A percentile compares a stretch with the other conserved stretches of the same genome.
Evolutionary conservation across 306 rosid genomes (phyloP).

Genomic region (Mimosa bimucronata): DNA sequence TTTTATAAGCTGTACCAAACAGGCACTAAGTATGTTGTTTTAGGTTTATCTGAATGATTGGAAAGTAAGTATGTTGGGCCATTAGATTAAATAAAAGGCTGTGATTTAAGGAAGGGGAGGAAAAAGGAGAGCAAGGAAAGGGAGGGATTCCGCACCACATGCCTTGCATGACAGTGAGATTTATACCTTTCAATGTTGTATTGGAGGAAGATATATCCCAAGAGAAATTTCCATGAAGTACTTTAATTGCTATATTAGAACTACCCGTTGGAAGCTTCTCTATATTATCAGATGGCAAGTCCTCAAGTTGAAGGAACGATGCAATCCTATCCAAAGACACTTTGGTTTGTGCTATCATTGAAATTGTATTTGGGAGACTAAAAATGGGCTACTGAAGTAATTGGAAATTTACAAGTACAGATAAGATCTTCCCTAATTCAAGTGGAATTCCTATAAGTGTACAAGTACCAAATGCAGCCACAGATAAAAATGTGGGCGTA

Average conservation of each 20-base stretch:
- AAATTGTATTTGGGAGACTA: slow-evolving; percentile 50
- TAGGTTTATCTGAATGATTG: no score
- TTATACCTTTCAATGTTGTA: slow-evolving; percentile 44
- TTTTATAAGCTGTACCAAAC: no score
- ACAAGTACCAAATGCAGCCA: slow-evolving; percentile 56
- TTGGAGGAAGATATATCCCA: slow-evolving; percentile 51
- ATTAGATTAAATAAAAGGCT: no score
- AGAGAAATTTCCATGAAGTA: slow-evolving; percentile 52
- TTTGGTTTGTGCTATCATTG: slow-evolving; percentile 57
- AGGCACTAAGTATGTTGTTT: no score
- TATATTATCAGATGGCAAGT: slow-evolving; percentile 42
- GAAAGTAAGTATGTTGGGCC: no score
- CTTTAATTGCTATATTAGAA: slow-evolving; percentile 48
- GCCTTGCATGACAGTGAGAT: slow-evolving; percentile 41
- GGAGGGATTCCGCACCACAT: slow-evolving; percentile 57
- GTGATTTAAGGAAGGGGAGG: no score
- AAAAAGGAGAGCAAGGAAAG: no score
- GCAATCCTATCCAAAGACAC: slow-evolving; percentile 61
- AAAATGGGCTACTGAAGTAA: slow-evolving; percentile 57
- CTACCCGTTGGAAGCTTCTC: slow-evolving; percentile 54
- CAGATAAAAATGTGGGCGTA: slow-evolving; percentile 59
- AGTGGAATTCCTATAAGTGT: slow-evolving; percentile 55
- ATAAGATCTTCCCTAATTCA: slow-evolving; percentile 58
- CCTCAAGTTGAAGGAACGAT: slow-evolving; percentile 53
- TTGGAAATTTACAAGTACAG: slow-evolving; percentile 58